Percentiles rank a stretch among this genome's conserved stretches.
Conservation (phyloP, 768 basidiomycete species). For the Gautieria morchelliformis region DNA sequence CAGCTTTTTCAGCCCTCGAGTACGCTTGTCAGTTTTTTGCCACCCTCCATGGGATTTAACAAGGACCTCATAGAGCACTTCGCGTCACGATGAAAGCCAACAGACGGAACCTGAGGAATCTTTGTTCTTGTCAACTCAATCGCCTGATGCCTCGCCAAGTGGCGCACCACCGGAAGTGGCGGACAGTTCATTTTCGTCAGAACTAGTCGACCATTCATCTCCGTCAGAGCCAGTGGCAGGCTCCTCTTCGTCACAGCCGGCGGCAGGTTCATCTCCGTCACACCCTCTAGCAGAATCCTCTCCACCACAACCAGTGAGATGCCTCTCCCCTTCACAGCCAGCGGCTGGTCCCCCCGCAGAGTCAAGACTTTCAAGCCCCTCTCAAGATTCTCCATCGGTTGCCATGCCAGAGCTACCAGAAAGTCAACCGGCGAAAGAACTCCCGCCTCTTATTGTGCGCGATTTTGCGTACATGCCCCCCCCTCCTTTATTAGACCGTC, state of each 20-base stretch:
- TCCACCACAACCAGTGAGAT: no score
- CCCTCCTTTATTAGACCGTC: background rate
- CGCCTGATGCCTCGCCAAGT: background rate
- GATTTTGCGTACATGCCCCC: background rate
- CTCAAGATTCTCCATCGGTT: background rate
- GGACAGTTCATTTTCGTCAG: background rate
- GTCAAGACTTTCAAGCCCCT: background rate
- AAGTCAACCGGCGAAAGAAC: background rate
- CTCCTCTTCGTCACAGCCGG: no score
- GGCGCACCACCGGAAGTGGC: background rate
- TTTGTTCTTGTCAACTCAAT: background rate
- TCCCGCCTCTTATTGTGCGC: background rate
- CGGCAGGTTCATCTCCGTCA: no score
- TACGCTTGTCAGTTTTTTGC: background rate
- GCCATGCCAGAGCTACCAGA: background rate
- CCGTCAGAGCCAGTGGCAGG: no score
- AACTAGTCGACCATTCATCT: background rate
- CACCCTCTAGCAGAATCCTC: no score
- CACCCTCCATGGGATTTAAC: background rate
- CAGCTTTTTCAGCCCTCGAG: background rate
- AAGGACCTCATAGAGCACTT: background rate
- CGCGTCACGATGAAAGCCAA: background rate
- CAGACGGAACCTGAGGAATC: background rate
- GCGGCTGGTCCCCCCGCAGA: background rate
- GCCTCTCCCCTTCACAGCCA: no score